Evolutionary conservation across 352 stramenopile species (phyloP).

Genomic region (Pythium rishiriense): DNA sequence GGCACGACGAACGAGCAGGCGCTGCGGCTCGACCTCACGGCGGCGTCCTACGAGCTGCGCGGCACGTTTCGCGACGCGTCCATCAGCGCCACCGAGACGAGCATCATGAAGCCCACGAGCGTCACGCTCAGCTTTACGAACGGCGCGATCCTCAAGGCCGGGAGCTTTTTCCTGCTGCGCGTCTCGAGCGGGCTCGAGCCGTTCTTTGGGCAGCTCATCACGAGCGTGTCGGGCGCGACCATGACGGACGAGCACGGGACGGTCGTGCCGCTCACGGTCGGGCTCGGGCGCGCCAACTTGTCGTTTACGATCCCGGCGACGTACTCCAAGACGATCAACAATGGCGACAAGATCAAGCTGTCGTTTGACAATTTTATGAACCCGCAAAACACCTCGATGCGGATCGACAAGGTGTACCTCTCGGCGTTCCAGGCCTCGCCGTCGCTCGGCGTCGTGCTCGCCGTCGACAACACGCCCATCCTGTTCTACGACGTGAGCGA

Average conservation of each 20-base stretch:
- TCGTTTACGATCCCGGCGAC: conserved; percentile 72
- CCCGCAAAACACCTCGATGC: conserved; percentile 53
- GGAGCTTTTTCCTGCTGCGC: conserved; percentile 66
- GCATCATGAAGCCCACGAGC: conserved; percentile 52
- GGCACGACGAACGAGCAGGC: conserved; percentile 37
- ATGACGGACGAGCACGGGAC: conserved; percentile 37
- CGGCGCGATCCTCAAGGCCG: conserved; percentile 56
- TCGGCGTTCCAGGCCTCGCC: conserved; percentile 51
- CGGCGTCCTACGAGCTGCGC: conserved; percentile 53
- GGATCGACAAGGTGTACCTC: conserved; percentile 67
- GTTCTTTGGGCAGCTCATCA: conserved; percentile 58
- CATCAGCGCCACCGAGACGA: conserved; percentile 46
- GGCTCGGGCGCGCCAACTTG: conserved; percentile 56
- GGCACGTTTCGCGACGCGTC: conserved; percentile 52
- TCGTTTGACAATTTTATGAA: conserved; percentile 68
- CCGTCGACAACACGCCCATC: conserved; percentile 55
- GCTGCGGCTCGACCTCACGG: conserved; percentile 58
- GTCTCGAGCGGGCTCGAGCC: conserved; percentile 58
- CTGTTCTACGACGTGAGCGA: conserved; percentile 29
- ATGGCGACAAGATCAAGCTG: conserved; percentile 70
- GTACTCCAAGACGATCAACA: conserved; percentile 63
- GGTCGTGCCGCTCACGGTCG: conserved; percentile 46
- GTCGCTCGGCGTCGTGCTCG: conserved; percentile 34
- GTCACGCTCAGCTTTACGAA: conserved; percentile 63
- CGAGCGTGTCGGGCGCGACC: conserved; percentile 42